A percentile compares a stretch with the other conserved stretches of the same genome.
phyloP scores from a whole-genome alignment of 148 eudicot species.

The Selenicereus undatus region DNA sequence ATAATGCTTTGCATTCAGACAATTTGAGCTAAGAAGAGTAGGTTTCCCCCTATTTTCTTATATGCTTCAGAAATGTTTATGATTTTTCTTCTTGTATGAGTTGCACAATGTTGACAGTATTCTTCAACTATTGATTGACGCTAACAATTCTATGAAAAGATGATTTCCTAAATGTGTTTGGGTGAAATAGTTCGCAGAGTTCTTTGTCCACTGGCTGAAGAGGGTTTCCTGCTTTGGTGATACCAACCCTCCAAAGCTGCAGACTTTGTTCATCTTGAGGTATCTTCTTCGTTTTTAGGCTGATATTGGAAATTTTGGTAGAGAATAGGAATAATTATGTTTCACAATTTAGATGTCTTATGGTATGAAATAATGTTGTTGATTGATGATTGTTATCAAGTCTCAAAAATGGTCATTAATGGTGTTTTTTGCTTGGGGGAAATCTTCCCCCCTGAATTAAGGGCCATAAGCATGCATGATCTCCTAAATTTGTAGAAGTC shows the following conservation, averaged over 20 bases:
- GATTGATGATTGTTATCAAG: too few species aligned
- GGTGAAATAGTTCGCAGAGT: constrained; percentile 56
- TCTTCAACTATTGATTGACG: not conserved
- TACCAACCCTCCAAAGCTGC: constrained; percentile 42
- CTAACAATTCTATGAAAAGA: constrained; percentile 55
- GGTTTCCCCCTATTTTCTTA: not conserved
- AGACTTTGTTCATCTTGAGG: constrained; percentile 47
- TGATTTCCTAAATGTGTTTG: constrained; percentile 53
- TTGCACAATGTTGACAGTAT: not conserved
- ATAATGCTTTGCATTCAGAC: constrained; percentile 51
- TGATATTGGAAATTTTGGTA: not conserved
- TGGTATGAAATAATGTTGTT: too few species aligned
- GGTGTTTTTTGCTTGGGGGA: too few species aligned
- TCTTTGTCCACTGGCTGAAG: constrained; percentile 48
- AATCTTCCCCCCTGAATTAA: too few species aligned
- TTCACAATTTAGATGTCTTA: too few species aligned
- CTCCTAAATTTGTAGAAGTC: too few species aligned
- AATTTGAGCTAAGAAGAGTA: constrained; percentile 60
- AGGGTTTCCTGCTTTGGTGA: constrained; percentile 48
- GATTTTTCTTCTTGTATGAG: not conserved
- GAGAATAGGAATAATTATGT: too few species aligned
- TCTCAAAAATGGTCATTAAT: too few species aligned
- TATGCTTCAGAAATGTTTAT: not conserved
- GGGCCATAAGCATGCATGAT: too few species aligned
- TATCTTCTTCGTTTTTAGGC: constrained; percentile 10